Conservation (phyloP, 2,329 filamentous ascomycete species). For the Hysterium pulicare region DNA sequence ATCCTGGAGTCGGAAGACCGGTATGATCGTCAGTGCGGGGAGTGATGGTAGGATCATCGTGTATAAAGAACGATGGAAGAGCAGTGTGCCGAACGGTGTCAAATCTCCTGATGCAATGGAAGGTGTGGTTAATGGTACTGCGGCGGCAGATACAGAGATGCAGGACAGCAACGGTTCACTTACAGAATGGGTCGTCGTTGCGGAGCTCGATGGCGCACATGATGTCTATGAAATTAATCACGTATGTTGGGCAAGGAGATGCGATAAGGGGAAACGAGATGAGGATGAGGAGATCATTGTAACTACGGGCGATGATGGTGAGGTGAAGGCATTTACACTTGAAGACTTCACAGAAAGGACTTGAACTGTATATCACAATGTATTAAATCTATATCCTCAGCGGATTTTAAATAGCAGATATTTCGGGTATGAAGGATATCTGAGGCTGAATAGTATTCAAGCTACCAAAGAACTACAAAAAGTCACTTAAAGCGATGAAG, state of each 20-base stretch:
- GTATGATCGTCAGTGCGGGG: slow-evolving; percentile 80
- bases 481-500: too few relatives aligned
- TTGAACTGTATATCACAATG: too few relatives aligned
- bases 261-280: slow-evolving; percentile 61
- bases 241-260: slow-evolving; percentile 78
- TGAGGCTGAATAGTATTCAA: too few relatives aligned
- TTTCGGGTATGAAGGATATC: too few relatives aligned
- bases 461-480: too few relatives aligned
- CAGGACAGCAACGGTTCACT: slow-evolving; percentile 12
- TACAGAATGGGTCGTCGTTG: slow-evolving; percentile 69
- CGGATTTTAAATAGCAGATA: too few relatives aligned
- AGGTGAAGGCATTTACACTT: slow-evolving; percentile 74
- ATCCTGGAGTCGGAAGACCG: slow-evolving; percentile 74
- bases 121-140: slow-evolving; percentile 19
- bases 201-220: slow-evolving; percentile 70
- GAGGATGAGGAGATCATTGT: slow-evolving; percentile 78
- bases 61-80: slow-evolving; percentile 63
- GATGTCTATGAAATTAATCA: slow-evolving; percentile 95
- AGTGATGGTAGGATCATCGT: slow-evolving; percentile 80
- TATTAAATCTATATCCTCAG: too few relatives aligned
- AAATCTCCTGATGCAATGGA: slow-evolving; percentile 26
- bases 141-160: slow-evolving; percentile 14
- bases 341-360: slow-evolving; percentile 15
- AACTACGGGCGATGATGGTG: slow-evolving; percentile 88
- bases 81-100: slow-evolving; percentile 13